A percentile compares a stretch with the other conserved stretches of the same genome.
Conservation (phyloP, 495 filamentous ascomycete species). For the Penicillium arizonense region DNA sequence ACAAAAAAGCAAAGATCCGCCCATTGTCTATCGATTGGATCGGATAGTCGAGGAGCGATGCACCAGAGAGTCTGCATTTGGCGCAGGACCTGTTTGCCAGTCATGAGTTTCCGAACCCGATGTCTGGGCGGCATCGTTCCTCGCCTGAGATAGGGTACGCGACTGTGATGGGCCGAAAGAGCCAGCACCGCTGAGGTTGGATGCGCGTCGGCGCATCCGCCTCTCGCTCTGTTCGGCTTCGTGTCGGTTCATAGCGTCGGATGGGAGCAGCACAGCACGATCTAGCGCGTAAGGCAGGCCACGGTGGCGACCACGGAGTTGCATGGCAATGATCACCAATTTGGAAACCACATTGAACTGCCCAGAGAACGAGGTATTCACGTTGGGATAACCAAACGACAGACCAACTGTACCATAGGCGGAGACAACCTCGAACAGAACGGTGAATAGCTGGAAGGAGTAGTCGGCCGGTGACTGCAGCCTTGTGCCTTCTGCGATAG, state of each 20-base stretch:
- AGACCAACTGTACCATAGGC: slow-evolving; percentile 96
- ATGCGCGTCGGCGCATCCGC: slow-evolving; percentile 53
- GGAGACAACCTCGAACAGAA: slow-evolving; percentile 88
- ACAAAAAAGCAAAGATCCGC: background rate
- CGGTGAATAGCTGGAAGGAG: slow-evolving; percentile 73
- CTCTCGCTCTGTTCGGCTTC: slow-evolving; percentile 61
- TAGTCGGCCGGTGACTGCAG: slow-evolving; percentile 56
- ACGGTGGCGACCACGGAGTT: slow-evolving; percentile 87
- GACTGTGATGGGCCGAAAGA: slow-evolving; percentile 29
- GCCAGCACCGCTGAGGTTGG: slow-evolving; percentile 47
- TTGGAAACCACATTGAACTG: slow-evolving; percentile 82
- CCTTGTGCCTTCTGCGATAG: slow-evolving; percentile 72
- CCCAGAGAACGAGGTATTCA: slow-evolving; percentile 74
- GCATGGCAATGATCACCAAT: slow-evolving; percentile 89
- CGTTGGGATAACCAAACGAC: slow-evolving; percentile 72
- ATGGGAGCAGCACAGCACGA: slow-evolving; percentile 81
- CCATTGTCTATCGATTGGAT: slow-evolving; percentile 17
- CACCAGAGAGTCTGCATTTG: slow-evolving; percentile 21
- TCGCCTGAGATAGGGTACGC: slow-evolving; percentile 20
- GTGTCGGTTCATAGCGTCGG: slow-evolving; percentile 68
- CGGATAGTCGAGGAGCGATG: slow-evolving; percentile 32
- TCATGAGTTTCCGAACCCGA: slow-evolving; percentile 31
- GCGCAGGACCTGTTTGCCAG: slow-evolving; percentile 10
- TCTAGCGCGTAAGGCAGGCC: slow-evolving; percentile 91
- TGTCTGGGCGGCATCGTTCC: slow-evolving; percentile 22